Conservation (phyloP, 495 filamentous ascomycete genomes). For the Penicillium desertorum region DNA sequence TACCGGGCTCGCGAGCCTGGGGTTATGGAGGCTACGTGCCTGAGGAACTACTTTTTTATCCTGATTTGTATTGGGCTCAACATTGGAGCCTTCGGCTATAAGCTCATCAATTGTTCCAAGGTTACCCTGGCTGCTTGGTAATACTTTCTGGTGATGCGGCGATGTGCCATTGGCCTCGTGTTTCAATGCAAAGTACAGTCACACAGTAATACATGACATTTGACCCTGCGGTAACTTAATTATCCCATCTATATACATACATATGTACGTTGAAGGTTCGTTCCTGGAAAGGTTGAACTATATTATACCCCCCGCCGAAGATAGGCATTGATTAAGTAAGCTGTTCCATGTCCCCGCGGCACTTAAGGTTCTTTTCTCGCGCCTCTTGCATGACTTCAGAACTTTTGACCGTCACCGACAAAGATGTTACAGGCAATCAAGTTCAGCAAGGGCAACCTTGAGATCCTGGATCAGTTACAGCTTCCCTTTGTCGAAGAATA, state of each 20-base stretch:
- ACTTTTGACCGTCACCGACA: neutral
- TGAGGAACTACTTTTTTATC: neutral
- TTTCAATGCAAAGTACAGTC: neutral
- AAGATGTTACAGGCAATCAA: slow-evolving; percentile 84
- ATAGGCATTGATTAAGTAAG: slow-evolving; percentile 17
- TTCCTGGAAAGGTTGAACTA: neutral
- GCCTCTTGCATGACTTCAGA: neutral
- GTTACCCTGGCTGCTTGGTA: neutral
- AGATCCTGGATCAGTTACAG: slow-evolving; percentile 86
- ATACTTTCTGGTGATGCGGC: neutral
- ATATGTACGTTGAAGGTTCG: neutral
- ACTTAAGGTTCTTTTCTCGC: neutral
- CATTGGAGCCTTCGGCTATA: neutral
- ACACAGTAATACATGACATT: neutral
- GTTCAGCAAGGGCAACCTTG: slow-evolving; percentile 72
- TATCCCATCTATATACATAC: neutral
- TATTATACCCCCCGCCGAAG: neutral
- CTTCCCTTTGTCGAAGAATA: slow-evolving; percentile 86
- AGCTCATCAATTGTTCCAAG: neutral
- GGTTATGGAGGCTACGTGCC: neutral
- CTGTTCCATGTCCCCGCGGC: neutral
- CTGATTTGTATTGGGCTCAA: neutral
- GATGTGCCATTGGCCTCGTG: neutral
- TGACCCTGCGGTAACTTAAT: neutral
- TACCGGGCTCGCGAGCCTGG: neutral